Evolutionary conservation across 345 rosid genomes (phyloP).

Genomic region (Eucalyptus grandis): DNA sequence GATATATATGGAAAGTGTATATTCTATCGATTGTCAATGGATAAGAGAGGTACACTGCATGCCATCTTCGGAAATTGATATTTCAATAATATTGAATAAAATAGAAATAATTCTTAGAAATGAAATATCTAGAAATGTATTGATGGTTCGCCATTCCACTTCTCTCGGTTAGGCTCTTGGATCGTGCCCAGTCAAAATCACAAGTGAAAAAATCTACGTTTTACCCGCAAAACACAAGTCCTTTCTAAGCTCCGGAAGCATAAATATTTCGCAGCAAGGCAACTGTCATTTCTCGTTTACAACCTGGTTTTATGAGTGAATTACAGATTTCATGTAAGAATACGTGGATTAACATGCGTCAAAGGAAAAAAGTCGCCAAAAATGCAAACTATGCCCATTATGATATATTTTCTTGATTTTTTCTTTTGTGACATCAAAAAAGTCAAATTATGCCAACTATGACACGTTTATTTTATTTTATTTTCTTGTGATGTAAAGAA

Average conservation of each 20-base stretch:
- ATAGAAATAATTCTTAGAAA: not conserved
- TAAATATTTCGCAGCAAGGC: not conserved
- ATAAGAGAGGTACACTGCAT: not conserved
- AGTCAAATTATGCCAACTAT: no score
- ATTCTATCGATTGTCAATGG: not conserved
- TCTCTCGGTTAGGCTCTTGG: not conserved
- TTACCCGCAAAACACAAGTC: not conserved
- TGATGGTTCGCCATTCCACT: not conserved
- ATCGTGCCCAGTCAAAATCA: not conserved
- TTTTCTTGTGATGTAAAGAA: not conserved
- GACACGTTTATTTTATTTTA: fast-evolving
- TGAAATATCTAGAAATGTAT: not conserved
- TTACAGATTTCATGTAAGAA: not conserved
- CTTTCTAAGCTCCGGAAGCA: not conserved
- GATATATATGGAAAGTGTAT: not conserved
- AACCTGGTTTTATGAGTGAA: not conserved
- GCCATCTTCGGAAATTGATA: not conserved
- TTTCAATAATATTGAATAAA: not conserved
- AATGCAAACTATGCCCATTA: not conserved
- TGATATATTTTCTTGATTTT: no score
- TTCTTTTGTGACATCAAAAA: no score
- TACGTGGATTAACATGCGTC: not conserved
- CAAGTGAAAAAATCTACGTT: not conserved
- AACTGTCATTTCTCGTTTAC: not conserved
- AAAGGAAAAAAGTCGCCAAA: not conserved